phyloP scores from a whole-genome alignment of 2,329 filamentous ascomycete genomes.

The Aspergillus sp. region DNA sequence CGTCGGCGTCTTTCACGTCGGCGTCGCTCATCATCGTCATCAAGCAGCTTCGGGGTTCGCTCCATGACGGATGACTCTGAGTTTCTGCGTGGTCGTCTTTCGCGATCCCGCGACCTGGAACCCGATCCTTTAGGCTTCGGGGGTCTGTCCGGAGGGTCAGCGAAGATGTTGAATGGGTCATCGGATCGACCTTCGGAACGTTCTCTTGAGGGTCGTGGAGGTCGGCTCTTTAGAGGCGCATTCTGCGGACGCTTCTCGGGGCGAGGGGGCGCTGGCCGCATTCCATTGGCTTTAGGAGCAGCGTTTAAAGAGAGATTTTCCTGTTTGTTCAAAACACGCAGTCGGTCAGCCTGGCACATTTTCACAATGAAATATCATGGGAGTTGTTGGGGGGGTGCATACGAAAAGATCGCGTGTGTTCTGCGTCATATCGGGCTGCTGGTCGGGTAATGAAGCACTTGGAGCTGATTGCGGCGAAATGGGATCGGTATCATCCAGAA shows the following conservation, averaged over 20 bases:
- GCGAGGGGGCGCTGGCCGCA: slow-evolving; percentile 34
- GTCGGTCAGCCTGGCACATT: slow-evolving; percentile 1
- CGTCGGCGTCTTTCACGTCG: slow-evolving; percentile 50
- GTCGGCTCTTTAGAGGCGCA: slow-evolving; percentile 27
- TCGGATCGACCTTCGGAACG: slow-evolving; percentile 26
- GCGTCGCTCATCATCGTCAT: slow-evolving; percentile 52
- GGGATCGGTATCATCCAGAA: slow-evolving; percentile 52
- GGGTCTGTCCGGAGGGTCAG: slow-evolving; percentile 35
- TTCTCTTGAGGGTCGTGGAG: slow-evolving; percentile 23
- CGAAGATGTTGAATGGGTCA: slow-evolving; percentile 50
- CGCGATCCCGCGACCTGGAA: slow-evolving; percentile 32
- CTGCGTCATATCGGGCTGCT: slow-evolving; percentile 42
- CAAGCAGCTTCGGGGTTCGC: slow-evolving; percentile 47
- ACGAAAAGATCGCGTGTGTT: slow-evolving; percentile 61
- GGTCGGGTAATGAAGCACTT: slow-evolving; percentile 30
- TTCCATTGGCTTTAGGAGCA: slow-evolving; percentile 35
- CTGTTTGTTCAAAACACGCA: slow-evolving; percentile 18
- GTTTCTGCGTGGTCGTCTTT: slow-evolving; percentile 55
- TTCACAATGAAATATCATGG: not conserved
- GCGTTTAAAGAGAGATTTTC: slow-evolving; percentile 41
- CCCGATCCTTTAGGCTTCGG: slow-evolving; percentile 21
- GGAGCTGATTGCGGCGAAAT: slow-evolving; percentile 38
- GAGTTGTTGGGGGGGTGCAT: slow-evolving; percentile 36
- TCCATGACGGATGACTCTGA: slow-evolving; percentile 64
- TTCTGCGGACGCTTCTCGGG: slow-evolving; percentile 32